Evolutionary conservation across 2,329 filamentous ascomycete genomes (phyloP), one percentile per base, ranked within the genome.

Genomic region (Pseudopithomyces maydicus): DNA sequence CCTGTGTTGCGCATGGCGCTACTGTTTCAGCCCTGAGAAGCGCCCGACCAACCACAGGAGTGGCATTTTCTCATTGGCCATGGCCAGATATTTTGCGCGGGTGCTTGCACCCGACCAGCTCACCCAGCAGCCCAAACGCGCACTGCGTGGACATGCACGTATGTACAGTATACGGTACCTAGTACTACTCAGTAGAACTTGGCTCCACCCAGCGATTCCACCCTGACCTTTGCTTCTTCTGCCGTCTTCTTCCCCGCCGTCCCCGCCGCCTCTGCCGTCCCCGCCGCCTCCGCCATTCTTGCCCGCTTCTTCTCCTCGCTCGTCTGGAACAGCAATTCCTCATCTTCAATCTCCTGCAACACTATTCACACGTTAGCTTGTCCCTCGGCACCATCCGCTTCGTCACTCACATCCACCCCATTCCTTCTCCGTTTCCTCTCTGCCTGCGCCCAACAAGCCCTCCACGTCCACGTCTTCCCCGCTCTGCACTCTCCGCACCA

Each of bases 371-470:
- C 6, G 38, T 65, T 23, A 72, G 63, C 49, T 12, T 50, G 15
- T 45, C 15, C 32, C 20, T 23, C 51, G 42, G 3, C 51, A 42
- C 44, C 38, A 51, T n/a, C 35, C 22, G 55, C n/a, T 11, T 51
- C 20, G 15, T 46, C 19, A 75, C 83, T 71, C 78, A 90, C 91
- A 86, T 73, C 96, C 88, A 77, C 94, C 90, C 96, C 95, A 99
- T 68, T 92, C 91, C 61, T 83, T 80, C 77, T 99, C 95, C 71
- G 85, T 86, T 63, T 84, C 83, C 42, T 84, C 79, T 69, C 95
- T 86, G 0, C 92, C 92, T 0, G 91, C 90, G 3, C 95, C 94
- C 48, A 99, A 76, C 38, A 88, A 78, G 69, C 86, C 87, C 73
- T 95, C 91, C 2, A 98, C 92, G 75, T 98, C 91, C 15, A 76